Conservation (phyloP, 176 grass and related monocot genomes). For the Ensete ventricosum region DNA sequence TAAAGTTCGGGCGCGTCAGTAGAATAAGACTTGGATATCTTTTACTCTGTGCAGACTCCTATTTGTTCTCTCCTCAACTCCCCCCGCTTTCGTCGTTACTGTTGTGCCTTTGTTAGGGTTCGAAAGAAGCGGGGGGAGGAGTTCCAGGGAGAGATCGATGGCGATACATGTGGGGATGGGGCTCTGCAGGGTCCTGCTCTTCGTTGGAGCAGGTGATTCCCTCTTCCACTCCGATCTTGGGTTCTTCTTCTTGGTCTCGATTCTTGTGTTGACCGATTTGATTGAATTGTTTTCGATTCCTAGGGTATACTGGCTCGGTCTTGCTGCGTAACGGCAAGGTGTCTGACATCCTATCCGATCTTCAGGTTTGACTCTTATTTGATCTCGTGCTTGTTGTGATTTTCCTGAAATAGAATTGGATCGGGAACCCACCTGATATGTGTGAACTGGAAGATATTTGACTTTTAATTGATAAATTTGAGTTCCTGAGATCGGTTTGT, state of each 20-base stretch:
- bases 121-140: not conserved
- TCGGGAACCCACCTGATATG: not conserved
- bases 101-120: not conserved
- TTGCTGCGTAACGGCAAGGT: constrained; percentile 67
- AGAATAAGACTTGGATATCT: not conserved
- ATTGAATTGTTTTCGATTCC: not conserved
- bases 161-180: constrained; percentile 75
- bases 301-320: constrained; percentile 58
- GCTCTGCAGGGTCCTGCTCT: constrained; percentile 46
- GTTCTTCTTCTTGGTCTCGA: not conserved
- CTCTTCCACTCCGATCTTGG: not conserved
- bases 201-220: constrained; percentile 51
- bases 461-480: not conserved
- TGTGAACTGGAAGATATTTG: not conserved
- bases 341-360: constrained; percentile 66
- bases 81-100: not conserved
- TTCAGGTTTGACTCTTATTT: constrained; percentile 45
- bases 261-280: not conserved
- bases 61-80: not conserved
- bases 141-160: constrained; percentile 36
- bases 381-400: not conserved
- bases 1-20: not conserved
- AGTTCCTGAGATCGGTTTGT: not conserved
- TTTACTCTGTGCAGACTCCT: not conserved
- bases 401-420: not conserved